Conservation (phyloP, 148 eudicot genomes). For the Fallopia convolvulus region DNA sequence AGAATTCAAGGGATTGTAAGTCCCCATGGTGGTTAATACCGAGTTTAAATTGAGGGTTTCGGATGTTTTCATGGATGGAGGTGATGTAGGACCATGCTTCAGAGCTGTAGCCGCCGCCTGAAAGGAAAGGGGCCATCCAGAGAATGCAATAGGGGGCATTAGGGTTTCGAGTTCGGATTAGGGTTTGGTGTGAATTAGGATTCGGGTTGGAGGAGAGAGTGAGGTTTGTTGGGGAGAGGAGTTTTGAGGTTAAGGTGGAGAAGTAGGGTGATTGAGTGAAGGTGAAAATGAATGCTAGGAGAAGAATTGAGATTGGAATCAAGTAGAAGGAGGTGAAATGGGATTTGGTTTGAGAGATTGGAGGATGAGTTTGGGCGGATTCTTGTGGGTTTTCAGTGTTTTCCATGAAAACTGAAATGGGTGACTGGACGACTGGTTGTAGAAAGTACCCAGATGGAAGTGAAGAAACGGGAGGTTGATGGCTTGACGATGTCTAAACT, state of each 20-base stretch:
- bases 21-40: slow-evolving; percentile 61
- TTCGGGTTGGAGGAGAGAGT: slow-evolving; percentile 5
- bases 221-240: slow-evolving; percentile 14
- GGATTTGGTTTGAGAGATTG: not conserved
- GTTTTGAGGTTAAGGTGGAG: slow-evolving; percentile 9
- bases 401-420: not conserved
- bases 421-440: no score
- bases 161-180: slow-evolving; percentile 13
- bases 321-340: not conserved
- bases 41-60: slow-evolving; percentile 34
- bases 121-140: slow-evolving; percentile 76
- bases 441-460: no score
- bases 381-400: slow-evolving; percentile 5
- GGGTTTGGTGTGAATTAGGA: not conserved
- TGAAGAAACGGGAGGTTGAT: no score
- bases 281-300: slow-evolving; percentile 33
- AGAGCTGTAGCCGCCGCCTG: slow-evolving; percentile 76
- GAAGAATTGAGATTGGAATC: slow-evolving; percentile 20
- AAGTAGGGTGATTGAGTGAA: slow-evolving; percentile 12
- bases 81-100: slow-evolving; percentile 78
- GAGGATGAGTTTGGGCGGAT: not conserved
- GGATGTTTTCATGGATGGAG: slow-evolving; percentile 26
- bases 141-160: slow-evolving; percentile 38
- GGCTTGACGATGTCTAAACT: no score
- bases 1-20: slow-evolving; percentile 37